These are phyloP conservation scores for Penicillium fuscoglaucum DNA, from an alignment of 2,329 filamentous ascomycete species.

Conservation along the genomic window DNA sequence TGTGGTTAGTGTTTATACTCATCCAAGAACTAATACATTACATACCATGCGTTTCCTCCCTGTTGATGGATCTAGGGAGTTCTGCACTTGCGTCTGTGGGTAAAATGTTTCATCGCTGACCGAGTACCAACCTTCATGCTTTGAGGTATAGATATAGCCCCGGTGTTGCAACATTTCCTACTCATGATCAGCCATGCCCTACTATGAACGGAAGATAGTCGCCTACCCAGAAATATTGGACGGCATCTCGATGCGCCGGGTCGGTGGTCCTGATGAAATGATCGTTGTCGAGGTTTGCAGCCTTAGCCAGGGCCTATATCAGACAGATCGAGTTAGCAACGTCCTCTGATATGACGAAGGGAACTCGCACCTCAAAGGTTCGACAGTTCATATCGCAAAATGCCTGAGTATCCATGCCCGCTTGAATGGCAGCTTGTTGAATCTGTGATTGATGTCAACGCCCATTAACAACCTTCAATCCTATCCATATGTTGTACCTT, in stretches of 20 bases:
- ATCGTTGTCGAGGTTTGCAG: conserved; percentile 71
- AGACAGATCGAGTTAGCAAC: conserved; percentile 1
- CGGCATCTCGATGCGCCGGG: conserved; percentile 74
- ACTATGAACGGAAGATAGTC: neutral
- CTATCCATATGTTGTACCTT: conserved; percentile 54
- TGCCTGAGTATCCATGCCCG: conserved; percentile 70
- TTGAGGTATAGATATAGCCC: conserved; percentile 78
- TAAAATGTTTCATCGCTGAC: conserved; percentile 98
- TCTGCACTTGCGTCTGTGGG: conserved; percentile 71
- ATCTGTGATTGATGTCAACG: conserved; percentile 52
- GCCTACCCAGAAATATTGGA: conserved; percentile 80
- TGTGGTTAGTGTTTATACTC: conserved; percentile 15
- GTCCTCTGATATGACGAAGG: neutral
- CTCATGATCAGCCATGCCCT: conserved; percentile 12
- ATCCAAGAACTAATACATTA: neutral
- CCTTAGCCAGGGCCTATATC: conserved; percentile 62
- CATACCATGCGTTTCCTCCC: conserved; percentile 75
- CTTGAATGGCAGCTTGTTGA: conserved; percentile 75
- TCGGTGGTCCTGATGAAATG: conserved; percentile 94
- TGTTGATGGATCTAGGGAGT: conserved; percentile 73
- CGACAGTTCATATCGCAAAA: conserved; percentile 85
- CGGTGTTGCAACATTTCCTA: conserved; percentile 69
- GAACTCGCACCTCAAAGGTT: conserved; percentile 63
- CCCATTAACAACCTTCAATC: neutral
- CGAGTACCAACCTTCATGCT: conserved; percentile 94